Percentiles rank a stretch among this genome's conserved stretches.
Conservation (phyloP, 164 flowering plant genomes). For the Vitis cinerea region DNA sequence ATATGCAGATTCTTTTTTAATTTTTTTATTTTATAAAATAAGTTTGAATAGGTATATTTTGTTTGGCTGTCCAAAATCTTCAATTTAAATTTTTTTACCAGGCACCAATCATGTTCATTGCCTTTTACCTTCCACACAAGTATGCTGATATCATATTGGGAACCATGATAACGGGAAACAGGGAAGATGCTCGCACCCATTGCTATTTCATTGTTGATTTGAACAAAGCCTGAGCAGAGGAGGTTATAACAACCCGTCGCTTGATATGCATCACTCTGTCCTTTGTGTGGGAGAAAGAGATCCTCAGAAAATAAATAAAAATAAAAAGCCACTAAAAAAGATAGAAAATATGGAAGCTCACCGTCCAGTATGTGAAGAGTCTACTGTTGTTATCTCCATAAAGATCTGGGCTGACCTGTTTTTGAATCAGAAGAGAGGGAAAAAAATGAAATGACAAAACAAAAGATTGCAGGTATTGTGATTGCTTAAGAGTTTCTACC, state of each 20-base stretch:
- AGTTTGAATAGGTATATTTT: too few relatives aligned
- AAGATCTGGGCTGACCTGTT: slow-evolving; percentile 20
- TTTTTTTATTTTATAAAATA: too few relatives aligned
- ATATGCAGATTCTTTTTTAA: too few relatives aligned
- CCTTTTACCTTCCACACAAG: slow-evolving; percentile 17
- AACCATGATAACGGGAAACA: slow-evolving; percentile 9
- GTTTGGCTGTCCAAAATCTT: too few relatives aligned
- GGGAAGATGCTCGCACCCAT: slow-evolving; percentile 19
- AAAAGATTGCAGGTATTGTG: too few relatives aligned
- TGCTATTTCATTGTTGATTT: slow-evolving; percentile 12
- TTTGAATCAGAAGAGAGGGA: background rate
- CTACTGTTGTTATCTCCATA: slow-evolving; percentile 16
- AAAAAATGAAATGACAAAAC: too few relatives aligned
- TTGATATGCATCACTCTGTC: slow-evolving; percentile 21
- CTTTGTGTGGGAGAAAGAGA: background rate
- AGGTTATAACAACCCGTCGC: slow-evolving; percentile 24
- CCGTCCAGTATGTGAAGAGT: slow-evolving; percentile 26
- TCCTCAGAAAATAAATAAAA: background rate
- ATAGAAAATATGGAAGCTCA: slow-evolving; percentile 2
- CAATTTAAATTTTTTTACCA: too few relatives aligned
- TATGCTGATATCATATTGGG: slow-evolving; percentile 8
- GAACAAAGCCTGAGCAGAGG: slow-evolving; percentile 29
- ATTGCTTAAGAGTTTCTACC: too few relatives aligned
- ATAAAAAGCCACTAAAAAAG: background rate
- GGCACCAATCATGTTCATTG: background rate